Percentiles rank a stretch among this genome's conserved stretches.
Conservation (phyloP, 2,329 filamentous ascomycete genomes). For the Tetracladium maxilliforme region DNA sequence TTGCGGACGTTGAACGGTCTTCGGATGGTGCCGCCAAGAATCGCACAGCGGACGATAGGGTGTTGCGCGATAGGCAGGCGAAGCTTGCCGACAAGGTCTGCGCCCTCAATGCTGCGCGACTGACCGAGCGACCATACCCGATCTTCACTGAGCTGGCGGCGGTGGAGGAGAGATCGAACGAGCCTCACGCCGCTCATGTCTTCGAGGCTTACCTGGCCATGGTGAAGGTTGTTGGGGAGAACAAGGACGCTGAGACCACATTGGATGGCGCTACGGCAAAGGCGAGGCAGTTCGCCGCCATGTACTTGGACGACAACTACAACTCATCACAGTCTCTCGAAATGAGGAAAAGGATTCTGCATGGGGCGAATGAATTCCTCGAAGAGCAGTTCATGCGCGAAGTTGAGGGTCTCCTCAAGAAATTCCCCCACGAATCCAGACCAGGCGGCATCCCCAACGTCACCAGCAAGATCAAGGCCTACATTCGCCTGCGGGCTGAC, state of each 20-base stretch:
- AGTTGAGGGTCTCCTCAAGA: constrained; percentile 63
- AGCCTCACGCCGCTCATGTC: constrained; percentile 59
- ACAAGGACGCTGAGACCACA: constrained; percentile 39
- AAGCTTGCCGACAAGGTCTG: constrained; percentile 70
- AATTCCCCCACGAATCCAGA: constrained; percentile 77
- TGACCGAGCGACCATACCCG: constrained; percentile 53
- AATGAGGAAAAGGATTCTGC: constrained; percentile 66
- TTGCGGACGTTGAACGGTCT: constrained; percentile 52
- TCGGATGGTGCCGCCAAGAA: constrained; percentile 30
- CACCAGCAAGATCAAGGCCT: constrained; percentile 83
- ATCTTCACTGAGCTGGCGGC: constrained; percentile 63
- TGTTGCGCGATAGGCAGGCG: constrained; percentile 70
- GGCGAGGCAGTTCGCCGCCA: constrained; percentile 61
- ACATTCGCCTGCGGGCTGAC: constrained; percentile 65
- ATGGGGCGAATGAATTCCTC: constrained; percentile 64
- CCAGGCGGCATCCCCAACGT: constrained; percentile 80
- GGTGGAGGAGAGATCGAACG: constrained; percentile 55
- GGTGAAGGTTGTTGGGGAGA: constrained; percentile 64
- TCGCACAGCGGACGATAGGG: constrained; percentile 61
- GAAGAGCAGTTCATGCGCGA: constrained; percentile 70
- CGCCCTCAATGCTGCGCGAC: constrained; percentile 58
- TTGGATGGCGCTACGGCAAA: constrained; percentile 49
- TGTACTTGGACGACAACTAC: constrained; percentile 62
- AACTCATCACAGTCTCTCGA: constrained; percentile 48
- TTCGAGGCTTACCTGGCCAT: constrained; percentile 73